Conservation (phyloP, 208 protist species). For the Trichomonas gallinae region DNA sequence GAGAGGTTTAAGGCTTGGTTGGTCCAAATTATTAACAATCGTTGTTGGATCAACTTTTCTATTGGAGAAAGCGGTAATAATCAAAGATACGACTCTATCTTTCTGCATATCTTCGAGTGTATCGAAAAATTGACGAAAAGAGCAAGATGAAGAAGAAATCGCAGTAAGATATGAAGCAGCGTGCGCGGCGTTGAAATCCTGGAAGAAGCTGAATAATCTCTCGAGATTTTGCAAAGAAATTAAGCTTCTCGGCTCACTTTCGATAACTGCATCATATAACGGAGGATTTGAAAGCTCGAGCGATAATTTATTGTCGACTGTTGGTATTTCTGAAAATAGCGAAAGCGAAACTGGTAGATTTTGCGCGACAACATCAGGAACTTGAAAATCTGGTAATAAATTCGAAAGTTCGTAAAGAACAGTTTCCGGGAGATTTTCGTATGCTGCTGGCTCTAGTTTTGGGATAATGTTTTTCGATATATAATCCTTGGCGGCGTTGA, state of each 20-base stretch:
- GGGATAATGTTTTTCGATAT: neutral
- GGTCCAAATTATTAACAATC: neutral
- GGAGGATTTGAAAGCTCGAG: neutral
- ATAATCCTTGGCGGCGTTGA: neutral
- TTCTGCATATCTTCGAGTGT: neutral
- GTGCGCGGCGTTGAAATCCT: neutral
- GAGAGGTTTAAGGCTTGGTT: neutral
- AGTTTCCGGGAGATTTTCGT: neutral
- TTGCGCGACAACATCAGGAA: neutral
- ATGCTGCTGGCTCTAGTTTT: neutral
- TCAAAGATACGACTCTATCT: neutral
- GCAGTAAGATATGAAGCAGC: neutral
- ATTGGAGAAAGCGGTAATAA: neutral
- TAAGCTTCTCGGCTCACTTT: neutral
- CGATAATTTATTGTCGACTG: neutral
- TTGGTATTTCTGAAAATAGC: neutral
- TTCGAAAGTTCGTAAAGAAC: neutral
- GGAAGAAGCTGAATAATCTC: neutral
- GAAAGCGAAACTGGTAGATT: neutral
- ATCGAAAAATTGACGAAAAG: neutral
- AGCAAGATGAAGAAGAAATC: neutral
- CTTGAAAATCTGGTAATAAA: neutral
- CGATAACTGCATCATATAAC: neutral
- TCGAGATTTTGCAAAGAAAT: neutral
- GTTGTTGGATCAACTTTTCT: neutral